These are phyloP conservation scores for Cafeteria roenbergensis DNA, from an alignment of 108 stramenopile species.

Conservation along the genomic window DNA sequence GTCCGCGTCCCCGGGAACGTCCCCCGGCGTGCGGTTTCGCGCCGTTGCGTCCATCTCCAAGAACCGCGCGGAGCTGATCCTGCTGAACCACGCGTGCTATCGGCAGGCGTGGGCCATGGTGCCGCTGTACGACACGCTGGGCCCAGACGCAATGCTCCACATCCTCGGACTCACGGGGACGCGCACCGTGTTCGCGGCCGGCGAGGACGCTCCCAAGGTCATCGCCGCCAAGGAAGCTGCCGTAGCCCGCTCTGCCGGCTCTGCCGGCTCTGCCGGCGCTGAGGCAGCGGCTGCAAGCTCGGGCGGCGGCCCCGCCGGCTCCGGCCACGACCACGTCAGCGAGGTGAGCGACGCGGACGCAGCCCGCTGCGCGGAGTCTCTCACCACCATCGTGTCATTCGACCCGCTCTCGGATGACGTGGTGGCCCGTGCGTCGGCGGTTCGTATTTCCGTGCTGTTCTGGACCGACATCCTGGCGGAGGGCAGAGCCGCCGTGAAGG, in stretches of 20 bases:
- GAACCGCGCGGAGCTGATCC: not conserved
- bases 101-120: not conserved
- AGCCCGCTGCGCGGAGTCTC: not conserved
- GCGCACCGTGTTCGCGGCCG: not conserved
- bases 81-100: not conserved
- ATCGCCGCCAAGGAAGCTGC: not conserved
- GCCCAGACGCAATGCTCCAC: slow-evolving; percentile 27
- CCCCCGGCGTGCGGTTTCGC: not conserved
- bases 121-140: slow-evolving; percentile 36
- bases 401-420: slow-evolving; percentile 7
- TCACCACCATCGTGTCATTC: slow-evolving; percentile 11
- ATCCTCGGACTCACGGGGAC: slow-evolving; percentile 30
- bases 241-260: no score
- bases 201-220: not conserved
- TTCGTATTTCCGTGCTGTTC: not conserved
- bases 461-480: not conserved
- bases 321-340: not conserved
- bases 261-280: no score
- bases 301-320: not conserved
- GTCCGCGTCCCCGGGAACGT: no score
- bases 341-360: not conserved
- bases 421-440: not conserved
- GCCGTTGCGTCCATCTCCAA: not conserved
- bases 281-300: not conserved
- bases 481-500: not conserved